phyloP scores from a whole-genome alignment of 345 rosid species.

The Corymbia maculata region DNA sequence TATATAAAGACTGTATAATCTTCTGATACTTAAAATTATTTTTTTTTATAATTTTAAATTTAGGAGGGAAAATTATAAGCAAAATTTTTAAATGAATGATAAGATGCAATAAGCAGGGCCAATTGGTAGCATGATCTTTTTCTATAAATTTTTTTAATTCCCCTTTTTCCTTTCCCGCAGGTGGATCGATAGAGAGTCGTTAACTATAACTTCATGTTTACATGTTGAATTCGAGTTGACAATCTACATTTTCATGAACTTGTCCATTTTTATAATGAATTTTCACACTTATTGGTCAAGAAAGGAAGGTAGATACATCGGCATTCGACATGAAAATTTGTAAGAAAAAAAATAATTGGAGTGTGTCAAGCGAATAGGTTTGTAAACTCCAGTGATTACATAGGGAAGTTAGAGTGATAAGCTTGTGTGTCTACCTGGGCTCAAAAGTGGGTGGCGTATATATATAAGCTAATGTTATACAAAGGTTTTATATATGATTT shows the following conservation, averaged over 20 bases:
- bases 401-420: no score
- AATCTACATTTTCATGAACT: neutral
- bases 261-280: neutral
- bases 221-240: neutral
- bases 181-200: no score
- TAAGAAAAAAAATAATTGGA: neutral
- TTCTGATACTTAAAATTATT: neutral
- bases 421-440: neutral
- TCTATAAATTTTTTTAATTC: neutral
- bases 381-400: no score
- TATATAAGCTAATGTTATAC: neutral
- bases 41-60: no score
- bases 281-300: neutral
- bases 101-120: accelerated
- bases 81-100: neutral
- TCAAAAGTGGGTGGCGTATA: neutral
- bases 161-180: neutral
- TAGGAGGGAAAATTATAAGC: neutral
- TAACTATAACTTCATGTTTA: neutral
- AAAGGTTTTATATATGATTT: neutral
- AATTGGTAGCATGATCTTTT: neutral
- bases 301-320: neutral
- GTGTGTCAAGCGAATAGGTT: neutral
- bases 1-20: neutral
- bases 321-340: neutral